Base-by-base conservation (phyloP, 352 stramenopile species). In the Globisporangium radiosum region DNA sequence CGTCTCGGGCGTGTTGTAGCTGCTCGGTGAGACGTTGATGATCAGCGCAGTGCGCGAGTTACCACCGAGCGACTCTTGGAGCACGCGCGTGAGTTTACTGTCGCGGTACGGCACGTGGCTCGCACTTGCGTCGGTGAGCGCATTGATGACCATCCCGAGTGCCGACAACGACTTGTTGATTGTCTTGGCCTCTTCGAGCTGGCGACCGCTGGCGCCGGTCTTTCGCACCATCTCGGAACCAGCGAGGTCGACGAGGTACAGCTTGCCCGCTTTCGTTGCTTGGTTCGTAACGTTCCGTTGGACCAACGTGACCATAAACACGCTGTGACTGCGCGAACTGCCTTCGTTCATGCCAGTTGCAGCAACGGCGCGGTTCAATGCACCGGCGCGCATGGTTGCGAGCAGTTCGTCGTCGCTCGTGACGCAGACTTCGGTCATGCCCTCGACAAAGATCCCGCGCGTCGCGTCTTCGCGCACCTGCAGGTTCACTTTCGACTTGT, bases 101-200 rank as follows among this genome's bases (percentile, higher is more conserved):
- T 97, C 91, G 37, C 89, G 79, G 65, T 96, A 97, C 6, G 90
- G 90, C 33, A 97, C 75, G 71, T 97, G 89, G 17, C 56, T 87
- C 33, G 70, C 68, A 43, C 79, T 76, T 0, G 73, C 73, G 60
- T 97, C 90, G 4, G 90, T 97, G 13, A 98, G 77, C 14, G 88
- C 88, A 57, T 98, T 98, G 65, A 98, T 98, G 45, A 98, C 94
- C 66, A 96, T 96, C 13, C 94, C 94, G 10, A 98, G 70, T 8
- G 94, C 90, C 6, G 81, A 95, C 1, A 98, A 78, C 36, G 88
- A 97, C 61, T 97, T 97, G 76, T 98, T 98, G 65, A 98, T 98
- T 43, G 87, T 98, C 73, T 98, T 98, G 33, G 94, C 94, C 60
- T 98, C 94, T 65, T 98, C 92, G 13, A 98, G 78, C 54, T 94